A percentile compares a stretch with the other conserved stretches of the same genome.
These are phyloP conservation scores for Kwoniella shandongensis DNA, from an alignment of 768 basidiomycete species.

Conservation along the genomic window DNA sequence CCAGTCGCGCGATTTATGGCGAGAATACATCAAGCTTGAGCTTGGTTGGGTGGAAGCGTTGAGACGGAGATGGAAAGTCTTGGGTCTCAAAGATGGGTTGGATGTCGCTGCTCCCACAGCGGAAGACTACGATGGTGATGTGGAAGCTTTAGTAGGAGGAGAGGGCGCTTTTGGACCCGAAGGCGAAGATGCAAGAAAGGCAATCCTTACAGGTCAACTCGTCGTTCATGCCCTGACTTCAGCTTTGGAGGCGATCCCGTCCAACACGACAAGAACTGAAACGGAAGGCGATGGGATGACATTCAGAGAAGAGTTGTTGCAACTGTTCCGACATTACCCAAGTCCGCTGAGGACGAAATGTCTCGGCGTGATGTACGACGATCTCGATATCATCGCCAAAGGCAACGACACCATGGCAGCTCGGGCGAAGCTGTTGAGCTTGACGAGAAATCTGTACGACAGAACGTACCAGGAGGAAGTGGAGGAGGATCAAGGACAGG, in stretches of 20 bases:
- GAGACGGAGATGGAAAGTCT: slow-evolving; percentile 71
- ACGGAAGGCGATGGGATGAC: slow-evolving; percentile 55
- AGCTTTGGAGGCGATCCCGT: slow-evolving; percentile 25
- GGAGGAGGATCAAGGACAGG: slow-evolving; percentile 35
- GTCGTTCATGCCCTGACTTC: slow-evolving; percentile 31
- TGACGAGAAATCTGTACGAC: slow-evolving; percentile 48
- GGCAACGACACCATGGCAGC: slow-evolving; percentile 13
- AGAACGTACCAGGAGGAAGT: slow-evolving; percentile 38
- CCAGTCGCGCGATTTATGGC: slow-evolving; percentile 75
- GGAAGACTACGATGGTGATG: slow-evolving; percentile 35
- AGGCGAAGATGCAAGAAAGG: slow-evolving; percentile 49
- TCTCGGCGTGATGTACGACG: slow-evolving; percentile 42
- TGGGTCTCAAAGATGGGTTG: slow-evolving; percentile 62
- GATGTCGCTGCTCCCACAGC: slow-evolving; percentile 3
- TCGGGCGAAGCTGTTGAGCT: slow-evolving; percentile 32
- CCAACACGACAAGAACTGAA: slow-evolving; percentile 1
- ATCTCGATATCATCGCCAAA: slow-evolving; percentile 16
- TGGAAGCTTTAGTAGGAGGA: slow-evolving; percentile 68
- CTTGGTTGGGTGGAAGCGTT: slow-evolving; percentile 78
- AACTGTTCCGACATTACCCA: slow-evolving; percentile 48
- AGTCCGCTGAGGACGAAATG: slow-evolving; percentile 43
- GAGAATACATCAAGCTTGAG: slow-evolving; percentile 88
- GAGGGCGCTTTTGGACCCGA: slow-evolving; percentile 61
- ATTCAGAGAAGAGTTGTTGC: slow-evolving; percentile 34
- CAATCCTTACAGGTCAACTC: slow-evolving; percentile 35